Conservation (phyloP, 2,329 filamentous ascomycete species). For the Simplicillium aogashimaense region DNA sequence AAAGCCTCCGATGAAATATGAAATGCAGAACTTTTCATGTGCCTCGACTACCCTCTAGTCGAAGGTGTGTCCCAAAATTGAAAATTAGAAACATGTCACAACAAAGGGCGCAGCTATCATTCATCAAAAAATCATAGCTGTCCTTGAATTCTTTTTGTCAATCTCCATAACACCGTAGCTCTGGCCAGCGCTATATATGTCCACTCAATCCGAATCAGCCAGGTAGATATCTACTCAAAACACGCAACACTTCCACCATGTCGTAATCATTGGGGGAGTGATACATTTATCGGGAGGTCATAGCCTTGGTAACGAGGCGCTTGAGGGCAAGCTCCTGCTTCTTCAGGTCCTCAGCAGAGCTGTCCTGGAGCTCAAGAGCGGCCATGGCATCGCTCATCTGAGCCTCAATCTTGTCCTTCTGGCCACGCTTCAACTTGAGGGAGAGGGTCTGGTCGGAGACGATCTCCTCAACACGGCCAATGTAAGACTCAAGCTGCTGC, state of each 20-base stretch:
- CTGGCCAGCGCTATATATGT: too few species aligned
- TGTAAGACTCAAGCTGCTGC: slow-evolving; percentile 99
- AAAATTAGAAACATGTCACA: slow-evolving; percentile 14
- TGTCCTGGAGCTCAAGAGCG: slow-evolving; percentile 92
- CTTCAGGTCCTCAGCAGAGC: slow-evolving; percentile 87
- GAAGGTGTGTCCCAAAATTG: slow-evolving; percentile 18
- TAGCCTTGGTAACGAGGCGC: slow-evolving; percentile 96
- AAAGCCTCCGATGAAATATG: slow-evolving; percentile 16
- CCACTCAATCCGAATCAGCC: too few species aligned
- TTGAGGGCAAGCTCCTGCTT: slow-evolving; percentile 99
- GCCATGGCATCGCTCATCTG: slow-evolving; percentile 96
- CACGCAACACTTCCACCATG: background rate
- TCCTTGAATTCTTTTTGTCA: too few species aligned
- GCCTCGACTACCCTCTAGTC: slow-evolving; percentile 20
- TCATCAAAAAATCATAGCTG: slow-evolving; percentile 3
- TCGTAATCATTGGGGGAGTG: background rate
- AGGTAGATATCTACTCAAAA: background rate
- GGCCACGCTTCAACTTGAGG: slow-evolving; percentile 95
- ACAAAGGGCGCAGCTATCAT: slow-evolving; percentile 13
- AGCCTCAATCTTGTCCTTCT: slow-evolving; percentile 99
- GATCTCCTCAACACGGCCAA: slow-evolving; percentile 97
- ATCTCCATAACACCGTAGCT: too few species aligned
- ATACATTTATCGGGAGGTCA: slow-evolving; percentile 71
- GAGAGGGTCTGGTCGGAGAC: slow-evolving; percentile 93
- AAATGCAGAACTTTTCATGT: slow-evolving; percentile 25